A percentile compares a stretch with the other conserved stretches of the same genome.
Evolutionary conservation across 2,329 filamentous ascomycete species (phyloP).

Genomic region (Cladosporium halotolerans): DNA sequence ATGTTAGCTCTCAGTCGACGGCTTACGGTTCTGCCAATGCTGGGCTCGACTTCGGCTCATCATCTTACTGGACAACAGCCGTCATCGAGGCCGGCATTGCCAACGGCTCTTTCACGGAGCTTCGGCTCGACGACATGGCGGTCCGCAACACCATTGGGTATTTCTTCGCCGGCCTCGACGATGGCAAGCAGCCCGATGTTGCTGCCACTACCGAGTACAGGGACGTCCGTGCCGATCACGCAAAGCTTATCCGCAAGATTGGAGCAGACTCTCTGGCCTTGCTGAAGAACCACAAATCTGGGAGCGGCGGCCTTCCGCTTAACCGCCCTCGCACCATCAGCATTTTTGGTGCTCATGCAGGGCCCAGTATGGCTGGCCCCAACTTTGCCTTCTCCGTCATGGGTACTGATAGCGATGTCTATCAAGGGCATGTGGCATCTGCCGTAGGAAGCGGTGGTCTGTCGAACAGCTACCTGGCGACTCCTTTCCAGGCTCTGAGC

Average conservation of each 20-base stretch:
- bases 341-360: constrained; percentile 40
- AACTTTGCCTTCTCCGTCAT: constrained; percentile 5
- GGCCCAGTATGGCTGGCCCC: constrained; percentile 42
- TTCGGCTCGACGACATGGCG: constrained; percentile 49
- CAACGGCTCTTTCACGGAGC: constrained; percentile 60
- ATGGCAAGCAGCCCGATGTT: constrained; percentile 3
- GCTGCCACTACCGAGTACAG: constrained; percentile 23
- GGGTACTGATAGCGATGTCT: constrained; percentile 4
- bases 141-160: constrained; percentile 43
- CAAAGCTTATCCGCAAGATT: constrained; percentile 60
- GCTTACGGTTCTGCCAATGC: constrained; percentile 53
- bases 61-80: constrained; percentile 49
- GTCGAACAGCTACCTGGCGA: constrained; percentile 19
- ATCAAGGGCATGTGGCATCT: constrained; percentile 5
- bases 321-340: constrained; percentile 38
- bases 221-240: constrained; percentile 55
- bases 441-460: constrained; percentile 18
- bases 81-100: constrained; percentile 46
- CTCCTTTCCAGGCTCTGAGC: constrained; percentile 22
- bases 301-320: constrained; percentile 39
- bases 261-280: constrained; percentile 44
- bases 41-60: constrained; percentile 45
- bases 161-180: constrained; percentile 55
- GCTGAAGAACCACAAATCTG: constrained; percentile 38
- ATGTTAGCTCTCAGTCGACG: constrained; percentile 60